Evolutionary conservation across 495 filamentous ascomycete species (phyloP).

Genomic region (Tuber microsphaerosporum): DNA sequence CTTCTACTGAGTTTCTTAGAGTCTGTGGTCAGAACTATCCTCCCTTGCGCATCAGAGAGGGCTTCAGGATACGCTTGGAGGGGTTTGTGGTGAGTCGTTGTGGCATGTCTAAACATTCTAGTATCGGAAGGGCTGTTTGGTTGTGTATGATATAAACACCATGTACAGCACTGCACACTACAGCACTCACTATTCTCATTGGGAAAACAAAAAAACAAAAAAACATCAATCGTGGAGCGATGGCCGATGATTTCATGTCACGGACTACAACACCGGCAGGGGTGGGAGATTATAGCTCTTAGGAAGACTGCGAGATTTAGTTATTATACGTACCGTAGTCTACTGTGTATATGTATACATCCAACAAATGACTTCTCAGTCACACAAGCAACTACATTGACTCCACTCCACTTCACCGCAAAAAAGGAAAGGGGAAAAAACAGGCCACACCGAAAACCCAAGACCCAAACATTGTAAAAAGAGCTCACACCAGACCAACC

Average conservation of each 20-base stretch:
- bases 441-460: conserved; percentile 2
- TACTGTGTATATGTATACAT: conserved; percentile 2
- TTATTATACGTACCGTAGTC: neutral
- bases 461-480: neutral
- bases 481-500: neutral
- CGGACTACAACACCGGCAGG: neutral
- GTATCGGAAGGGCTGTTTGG: neutral
- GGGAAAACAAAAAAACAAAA: too few relatives aligned
- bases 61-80: neutral
- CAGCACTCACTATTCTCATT: neutral
- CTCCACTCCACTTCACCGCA: neutral
- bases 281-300: neutral
- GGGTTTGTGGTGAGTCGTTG: neutral
- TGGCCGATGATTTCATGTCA: neutral
- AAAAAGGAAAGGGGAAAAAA: conserved; percentile 4
- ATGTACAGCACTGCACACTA: too few relatives aligned
- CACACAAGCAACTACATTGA: neutral
- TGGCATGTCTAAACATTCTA: neutral
- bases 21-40: neutral
- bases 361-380: neutral
- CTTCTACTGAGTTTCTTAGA: neutral
- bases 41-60: neutral
- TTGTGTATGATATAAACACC: neutral
- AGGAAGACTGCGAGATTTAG: neutral
- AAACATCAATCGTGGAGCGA: neutral